Percentiles rank a stretch among this genome's conserved stretches.
These are phyloP conservation scores for Citrus sp. DNA, from an alignment of 345 rosid genomes.

Conservation along the genomic window DNA sequence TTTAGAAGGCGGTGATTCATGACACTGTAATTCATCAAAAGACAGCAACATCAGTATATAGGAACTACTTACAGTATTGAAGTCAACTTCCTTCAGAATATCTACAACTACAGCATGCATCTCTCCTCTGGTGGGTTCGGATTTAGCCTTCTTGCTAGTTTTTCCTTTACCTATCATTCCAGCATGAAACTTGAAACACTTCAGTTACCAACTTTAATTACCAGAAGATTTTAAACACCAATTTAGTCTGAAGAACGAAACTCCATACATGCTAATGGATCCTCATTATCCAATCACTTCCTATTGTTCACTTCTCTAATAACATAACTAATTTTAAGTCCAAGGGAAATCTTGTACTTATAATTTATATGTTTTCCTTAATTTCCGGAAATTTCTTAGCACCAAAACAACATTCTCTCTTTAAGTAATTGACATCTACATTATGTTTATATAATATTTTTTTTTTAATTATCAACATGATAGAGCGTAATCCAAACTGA, in stretches of 20 bases:
- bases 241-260: background rate
- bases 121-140: constrained; percentile 78
- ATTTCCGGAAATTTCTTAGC: background rate
- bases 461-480: background rate
- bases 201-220: background rate
- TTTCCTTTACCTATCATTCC: constrained; percentile 51
- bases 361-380: background rate
- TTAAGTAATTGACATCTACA: background rate
- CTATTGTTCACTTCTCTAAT: background rate
- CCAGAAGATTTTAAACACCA: background rate
- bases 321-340: background rate
- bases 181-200: constrained; percentile 13
- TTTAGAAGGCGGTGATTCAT: background rate
- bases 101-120: constrained; percentile 82
- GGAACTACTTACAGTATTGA: constrained; percentile 72
- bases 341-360: background rate
- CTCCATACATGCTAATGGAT: background rate
- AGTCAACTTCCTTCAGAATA: constrained; percentile 91
- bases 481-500: background rate
- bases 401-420: background rate
- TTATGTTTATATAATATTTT: background rate
- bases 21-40: constrained; percentile 3
- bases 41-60: background rate
- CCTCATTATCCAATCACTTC: background rate
- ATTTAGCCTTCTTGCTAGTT: constrained; percentile 56